Evolutionary conservation across 148 eudicot genomes (phyloP).

Genomic region (Mesembryanthemum crystallinum): DNA sequence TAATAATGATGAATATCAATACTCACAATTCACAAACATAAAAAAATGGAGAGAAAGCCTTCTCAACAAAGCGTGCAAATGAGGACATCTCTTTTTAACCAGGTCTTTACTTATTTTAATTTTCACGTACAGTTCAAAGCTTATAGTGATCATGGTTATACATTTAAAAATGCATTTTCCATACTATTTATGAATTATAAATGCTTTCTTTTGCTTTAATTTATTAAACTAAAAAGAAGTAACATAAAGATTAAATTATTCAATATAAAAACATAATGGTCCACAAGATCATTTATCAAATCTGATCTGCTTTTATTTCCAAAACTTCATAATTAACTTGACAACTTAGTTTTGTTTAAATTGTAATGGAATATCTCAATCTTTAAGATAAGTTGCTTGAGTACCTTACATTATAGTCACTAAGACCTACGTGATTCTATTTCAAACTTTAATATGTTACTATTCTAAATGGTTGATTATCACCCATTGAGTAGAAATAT

Average conservation of each 20-base stretch:
- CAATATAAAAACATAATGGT: neutral
- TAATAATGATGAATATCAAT: slow-evolving; percentile 4
- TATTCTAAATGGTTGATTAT: neutral
- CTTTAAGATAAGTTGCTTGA: neutral
- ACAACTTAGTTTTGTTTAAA: too few relatives aligned
- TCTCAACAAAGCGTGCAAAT: slow-evolving; percentile 25
- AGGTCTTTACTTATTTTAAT: slow-evolving; percentile 27
- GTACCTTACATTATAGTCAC: too few relatives aligned
- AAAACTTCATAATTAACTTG: neutral
- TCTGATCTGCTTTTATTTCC: too few relatives aligned
- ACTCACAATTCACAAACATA: neutral
- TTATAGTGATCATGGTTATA: neutral
- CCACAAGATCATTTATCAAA: too few relatives aligned
- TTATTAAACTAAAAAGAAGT: neutral
- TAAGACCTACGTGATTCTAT: too few relatives aligned
- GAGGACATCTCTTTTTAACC: slow-evolving; percentile 29
- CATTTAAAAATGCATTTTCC: neutral
- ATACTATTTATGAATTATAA: neutral
- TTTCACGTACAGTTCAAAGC: neutral
- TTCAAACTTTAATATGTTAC: too few relatives aligned
- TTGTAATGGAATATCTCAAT: too few relatives aligned
- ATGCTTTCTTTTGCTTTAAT: neutral
- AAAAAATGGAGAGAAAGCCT: slow-evolving; percentile 28
- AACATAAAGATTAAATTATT: neutral
- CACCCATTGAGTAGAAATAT: neutral